Evolutionary conservation across 768 basidiomycete species (phyloP).

Genomic region (Boletus rubescentipes): DNA sequence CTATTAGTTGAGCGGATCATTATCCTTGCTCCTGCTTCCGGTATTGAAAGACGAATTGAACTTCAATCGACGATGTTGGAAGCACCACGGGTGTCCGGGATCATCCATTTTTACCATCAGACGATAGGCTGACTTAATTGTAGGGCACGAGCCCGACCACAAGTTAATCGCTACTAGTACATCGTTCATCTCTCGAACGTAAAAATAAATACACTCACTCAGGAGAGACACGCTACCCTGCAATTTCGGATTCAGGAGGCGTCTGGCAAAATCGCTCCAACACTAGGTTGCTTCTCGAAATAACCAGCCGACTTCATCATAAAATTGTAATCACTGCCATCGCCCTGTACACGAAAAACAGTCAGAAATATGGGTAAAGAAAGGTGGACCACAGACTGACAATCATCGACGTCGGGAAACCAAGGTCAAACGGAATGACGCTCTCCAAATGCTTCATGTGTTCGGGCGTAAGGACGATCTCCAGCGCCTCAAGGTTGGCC

Average conservation of each 20-base stretch:
- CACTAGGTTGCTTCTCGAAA: conserved; percentile 24
- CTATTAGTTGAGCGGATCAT: too few relatives aligned
- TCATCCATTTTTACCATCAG: too few relatives aligned
- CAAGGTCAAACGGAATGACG: conserved; percentile 36
- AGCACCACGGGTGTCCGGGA: too few relatives aligned
- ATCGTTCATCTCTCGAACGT: too few relatives aligned
- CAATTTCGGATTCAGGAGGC: conserved; percentile 1
- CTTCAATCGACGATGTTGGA: too few relatives aligned
- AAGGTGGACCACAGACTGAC: conserved; percentile 24
- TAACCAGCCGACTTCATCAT: conserved; percentile 16
- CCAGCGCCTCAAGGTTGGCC: conserved; percentile 44
- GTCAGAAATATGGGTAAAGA: not conserved
- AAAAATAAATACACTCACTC: too few relatives aligned
- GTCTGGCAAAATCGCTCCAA: conserved; percentile 7
- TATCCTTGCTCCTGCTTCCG: too few relatives aligned
- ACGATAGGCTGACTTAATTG: too few relatives aligned
- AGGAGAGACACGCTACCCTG: too few relatives aligned
- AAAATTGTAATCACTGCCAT: conserved; percentile 25
- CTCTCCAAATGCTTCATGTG: conserved; percentile 42
- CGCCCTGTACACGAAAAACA: conserved; percentile 14
- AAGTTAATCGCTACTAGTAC: too few relatives aligned
- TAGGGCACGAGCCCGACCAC: too few relatives aligned
- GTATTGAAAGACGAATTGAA: too few relatives aligned
- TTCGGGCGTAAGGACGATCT: conserved; percentile 36
- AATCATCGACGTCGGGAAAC: conserved; percentile 37